phyloP scores from a whole-genome alignment of 495 filamentous ascomycete species.

The Penicillium goetzii region DNA sequence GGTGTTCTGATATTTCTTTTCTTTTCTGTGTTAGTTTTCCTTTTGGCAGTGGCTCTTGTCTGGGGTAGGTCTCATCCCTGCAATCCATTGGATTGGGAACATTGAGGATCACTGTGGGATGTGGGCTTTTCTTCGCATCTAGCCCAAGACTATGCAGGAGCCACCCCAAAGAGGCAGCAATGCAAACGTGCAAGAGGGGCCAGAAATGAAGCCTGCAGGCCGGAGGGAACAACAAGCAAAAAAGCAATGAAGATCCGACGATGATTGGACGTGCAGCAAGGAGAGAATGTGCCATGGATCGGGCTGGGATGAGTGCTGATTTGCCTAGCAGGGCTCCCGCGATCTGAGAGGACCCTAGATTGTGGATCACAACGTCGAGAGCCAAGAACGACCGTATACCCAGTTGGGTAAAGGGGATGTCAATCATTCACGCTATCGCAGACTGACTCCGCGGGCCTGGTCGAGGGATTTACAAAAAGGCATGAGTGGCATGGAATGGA shows the following conservation, averaged over 20 bases:
- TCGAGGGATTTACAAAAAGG: neutral
- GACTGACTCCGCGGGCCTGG: conserved; percentile 8
- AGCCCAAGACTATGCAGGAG: conserved; percentile 7
- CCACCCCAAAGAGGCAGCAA: neutral
- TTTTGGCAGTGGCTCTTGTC: neutral
- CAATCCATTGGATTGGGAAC: neutral
- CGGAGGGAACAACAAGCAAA: conserved; percentile 5
- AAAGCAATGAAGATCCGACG: neutral
- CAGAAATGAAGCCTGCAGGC: conserved; percentile 1
- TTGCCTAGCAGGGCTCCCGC: conserved; percentile 13
- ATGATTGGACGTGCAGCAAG: conserved; percentile 1
- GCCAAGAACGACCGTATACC: conserved; percentile 22
- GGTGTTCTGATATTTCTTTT: neutral
- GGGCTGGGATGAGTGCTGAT: neutral
- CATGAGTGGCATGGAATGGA: neutral
- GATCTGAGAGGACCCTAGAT: conserved; percentile 19
- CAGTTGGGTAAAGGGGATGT: conserved; percentile 19
- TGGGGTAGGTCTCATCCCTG: conserved; percentile 6
- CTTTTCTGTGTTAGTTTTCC: neutral
- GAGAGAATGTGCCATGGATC: conserved; percentile 14
- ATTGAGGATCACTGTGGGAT: neutral
- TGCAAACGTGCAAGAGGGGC: neutral
- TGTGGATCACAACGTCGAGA: conserved; percentile 24
- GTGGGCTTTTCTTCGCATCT: neutral
- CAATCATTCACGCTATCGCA: conserved; percentile 10